phyloP scores from a whole-genome alignment of 2,329 filamentous ascomycete species.

The Gliomastix tumulicola region DNA sequence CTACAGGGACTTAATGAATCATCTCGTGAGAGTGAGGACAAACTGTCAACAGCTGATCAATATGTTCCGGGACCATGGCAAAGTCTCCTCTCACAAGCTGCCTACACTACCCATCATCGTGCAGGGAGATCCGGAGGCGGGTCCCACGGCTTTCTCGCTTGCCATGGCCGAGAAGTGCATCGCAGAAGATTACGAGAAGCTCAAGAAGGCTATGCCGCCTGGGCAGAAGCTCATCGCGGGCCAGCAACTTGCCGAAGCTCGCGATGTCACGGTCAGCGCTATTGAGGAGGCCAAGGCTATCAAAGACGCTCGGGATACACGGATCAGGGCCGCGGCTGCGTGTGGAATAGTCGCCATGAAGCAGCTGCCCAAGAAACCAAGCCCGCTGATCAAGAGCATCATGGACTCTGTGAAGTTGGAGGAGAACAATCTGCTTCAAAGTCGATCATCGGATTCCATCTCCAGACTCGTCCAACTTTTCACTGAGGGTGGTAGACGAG shows the following conservation, averaged over 20 bases:
- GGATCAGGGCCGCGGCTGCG: slow-evolving; percentile 79
- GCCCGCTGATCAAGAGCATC: slow-evolving; percentile 86
- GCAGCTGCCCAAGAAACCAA: slow-evolving; percentile 86
- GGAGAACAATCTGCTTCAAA: slow-evolving; percentile 83
- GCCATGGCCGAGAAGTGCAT: slow-evolving; percentile 83
- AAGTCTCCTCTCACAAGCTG: slow-evolving; percentile 67
- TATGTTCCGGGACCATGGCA: slow-evolving; percentile 85
- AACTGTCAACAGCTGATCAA: slow-evolving; percentile 88
- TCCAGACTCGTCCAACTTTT: slow-evolving; percentile 82
- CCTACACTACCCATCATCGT: slow-evolving; percentile 84
- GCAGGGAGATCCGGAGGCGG: slow-evolving; percentile 86
- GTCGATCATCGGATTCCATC: slow-evolving; percentile 77
- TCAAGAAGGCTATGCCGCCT: slow-evolving; percentile 84
- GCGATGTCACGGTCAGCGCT: slow-evolving; percentile 59
- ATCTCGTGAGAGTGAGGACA: slow-evolving; percentile 79
- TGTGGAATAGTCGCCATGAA: slow-evolving; percentile 84
- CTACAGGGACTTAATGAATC: slow-evolving; percentile 87
- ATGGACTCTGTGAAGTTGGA: slow-evolving; percentile 98
- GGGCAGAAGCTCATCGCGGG: slow-evolving; percentile 80
- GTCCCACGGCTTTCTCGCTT: slow-evolving; percentile 87
- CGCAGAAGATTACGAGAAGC: slow-evolving; percentile 73
- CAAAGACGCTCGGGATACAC: slow-evolving; percentile 77
- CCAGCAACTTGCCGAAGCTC: slow-evolving; percentile 72
- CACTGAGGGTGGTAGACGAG: slow-evolving; percentile 69
- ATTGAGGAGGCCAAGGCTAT: slow-evolving; percentile 74